Evolutionary conservation across 2,329 filamentous ascomycete genomes (phyloP).

Genomic region (Pseudocercospora eumusae): DNA sequence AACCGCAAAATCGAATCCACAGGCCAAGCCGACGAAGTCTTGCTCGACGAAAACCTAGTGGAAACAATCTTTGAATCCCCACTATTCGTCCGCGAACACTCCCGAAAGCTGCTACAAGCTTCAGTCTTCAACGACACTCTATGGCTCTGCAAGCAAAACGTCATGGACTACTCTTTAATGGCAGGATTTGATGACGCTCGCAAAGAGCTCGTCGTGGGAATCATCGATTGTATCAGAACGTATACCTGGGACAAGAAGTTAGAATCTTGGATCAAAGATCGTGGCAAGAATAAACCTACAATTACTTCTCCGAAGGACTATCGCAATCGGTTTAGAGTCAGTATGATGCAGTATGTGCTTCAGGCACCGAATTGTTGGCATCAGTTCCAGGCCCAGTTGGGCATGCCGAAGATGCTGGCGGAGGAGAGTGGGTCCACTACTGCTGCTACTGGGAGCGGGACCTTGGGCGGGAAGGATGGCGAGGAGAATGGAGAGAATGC

Average conservation of each 20-base stretch:
- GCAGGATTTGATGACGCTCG: slow-evolving; percentile 89
- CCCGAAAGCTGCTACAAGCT: slow-evolving; percentile 85
- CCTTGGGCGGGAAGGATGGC: background rate
- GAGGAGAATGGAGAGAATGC: background rate
- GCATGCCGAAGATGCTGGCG: slow-evolving; percentile 37
- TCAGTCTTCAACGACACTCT: slow-evolving; percentile 98
- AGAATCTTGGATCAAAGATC: slow-evolving; percentile 99
- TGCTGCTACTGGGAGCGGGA: background rate
- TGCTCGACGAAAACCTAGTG: slow-evolving; percentile 97
- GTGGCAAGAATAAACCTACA: slow-evolving; percentile 83
- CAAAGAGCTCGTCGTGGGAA: slow-evolving; percentile 92
- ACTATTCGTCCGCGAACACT: slow-evolving; percentile 91
- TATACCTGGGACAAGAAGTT: slow-evolving; percentile 99
- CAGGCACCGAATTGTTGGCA: slow-evolving; percentile 77
- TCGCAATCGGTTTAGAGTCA: slow-evolving; percentile 90
- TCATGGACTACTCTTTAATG: slow-evolving; percentile 99
- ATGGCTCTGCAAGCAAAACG: slow-evolving; percentile 89
- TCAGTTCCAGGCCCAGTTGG: slow-evolving; percentile 55
- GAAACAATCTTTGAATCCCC: slow-evolving; percentile 98
- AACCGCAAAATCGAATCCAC: slow-evolving; percentile 97
- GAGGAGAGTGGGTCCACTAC: slow-evolving; percentile 20
- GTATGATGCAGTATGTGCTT: slow-evolving; percentile 87
- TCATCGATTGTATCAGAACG: slow-evolving; percentile 97
- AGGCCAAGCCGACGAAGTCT: slow-evolving; percentile 91
- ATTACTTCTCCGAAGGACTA: slow-evolving; percentile 98